These are phyloP conservation scores for Blastocystis sp. DNA, from an alignment of 352 stramenopile genomes.

Conservation along the genomic window DNA sequence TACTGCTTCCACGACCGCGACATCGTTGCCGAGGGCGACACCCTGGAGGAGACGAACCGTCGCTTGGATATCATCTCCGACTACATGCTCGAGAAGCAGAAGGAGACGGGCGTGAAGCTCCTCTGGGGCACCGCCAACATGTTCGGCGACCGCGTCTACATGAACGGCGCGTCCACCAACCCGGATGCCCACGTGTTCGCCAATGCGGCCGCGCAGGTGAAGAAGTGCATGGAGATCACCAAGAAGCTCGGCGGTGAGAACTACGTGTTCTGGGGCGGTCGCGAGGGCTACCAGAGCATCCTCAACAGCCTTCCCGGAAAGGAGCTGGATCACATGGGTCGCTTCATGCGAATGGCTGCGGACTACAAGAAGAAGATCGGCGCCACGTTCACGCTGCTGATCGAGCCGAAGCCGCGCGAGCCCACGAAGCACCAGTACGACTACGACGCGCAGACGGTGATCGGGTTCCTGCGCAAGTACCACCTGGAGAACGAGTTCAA, in stretches of 20 bases:
- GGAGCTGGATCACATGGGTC: constrained; percentile 80
- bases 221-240: constrained; percentile 82
- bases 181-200: constrained; percentile 80
- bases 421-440: constrained; percentile 85
- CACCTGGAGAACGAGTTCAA: constrained; percentile 80
- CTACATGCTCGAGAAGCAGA: constrained; percentile 77
- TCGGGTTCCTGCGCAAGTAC: constrained; percentile 80
- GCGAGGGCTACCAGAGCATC: constrained; percentile 79
- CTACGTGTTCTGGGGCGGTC: constrained; percentile 83
- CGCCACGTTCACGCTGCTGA: constrained; percentile 78
- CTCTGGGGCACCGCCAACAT: constrained; percentile 82
- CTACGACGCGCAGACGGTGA: constrained; percentile 80
- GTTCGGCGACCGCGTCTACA: constrained; percentile 79
- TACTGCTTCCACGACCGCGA: constrained; percentile 84
- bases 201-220: constrained; percentile 78
- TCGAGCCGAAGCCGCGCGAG: constrained; percentile 82
- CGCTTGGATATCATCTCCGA: constrained; percentile 75
- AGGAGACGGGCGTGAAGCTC: constrained; percentile 77
- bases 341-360: constrained; percentile 80
- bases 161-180: constrained; percentile 82
- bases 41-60: constrained; percentile 73
- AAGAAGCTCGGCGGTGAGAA: constrained; percentile 80
- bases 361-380: constrained; percentile 79
- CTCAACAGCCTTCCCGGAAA: constrained; percentile 79
- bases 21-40: constrained; percentile 76